Evolutionary conservation across 352 stramenopile genomes (phyloP).

Genomic region (Phytophthora fragariaefolia): DNA sequence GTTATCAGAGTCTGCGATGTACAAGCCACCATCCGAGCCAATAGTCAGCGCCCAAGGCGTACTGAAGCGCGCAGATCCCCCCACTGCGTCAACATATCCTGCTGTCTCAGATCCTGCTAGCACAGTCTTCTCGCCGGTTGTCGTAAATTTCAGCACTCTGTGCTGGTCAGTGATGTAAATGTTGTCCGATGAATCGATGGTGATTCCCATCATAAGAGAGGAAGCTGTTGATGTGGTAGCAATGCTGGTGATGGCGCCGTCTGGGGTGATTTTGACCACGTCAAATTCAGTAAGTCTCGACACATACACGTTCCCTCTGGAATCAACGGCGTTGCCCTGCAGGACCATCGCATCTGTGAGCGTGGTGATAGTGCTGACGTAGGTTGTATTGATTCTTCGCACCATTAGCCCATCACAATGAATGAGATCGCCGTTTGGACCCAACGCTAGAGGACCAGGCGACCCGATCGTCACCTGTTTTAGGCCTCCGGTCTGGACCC

Average conservation of each 20-base stretch:
- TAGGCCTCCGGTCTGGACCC: background rate
- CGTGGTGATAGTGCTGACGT: background rate
- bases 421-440: background rate
- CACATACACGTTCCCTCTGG: background rate
- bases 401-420: background rate
- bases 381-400: background rate
- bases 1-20: background rate
- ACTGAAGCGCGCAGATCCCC: background rate
- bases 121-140: background rate
- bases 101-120: background rate
- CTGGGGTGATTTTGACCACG: background rate
- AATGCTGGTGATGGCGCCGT: too few species aligned
- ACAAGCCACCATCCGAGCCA: background rate
- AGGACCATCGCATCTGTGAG: background rate
- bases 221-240: background rate
- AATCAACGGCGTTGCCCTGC: background rate
- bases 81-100: background rate
- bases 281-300: background rate
- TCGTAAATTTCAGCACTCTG: background rate
- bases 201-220: background rate
- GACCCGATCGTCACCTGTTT: background rate
- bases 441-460: background rate
- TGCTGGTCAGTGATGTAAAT: background rate
- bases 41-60: background rate
- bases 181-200: background rate